A percentile compares a stretch with the other conserved stretches of the same genome.
phyloP scores from a whole-genome alignment of 495 filamentous ascomycete species.

The Monascus purpureus region DNA sequence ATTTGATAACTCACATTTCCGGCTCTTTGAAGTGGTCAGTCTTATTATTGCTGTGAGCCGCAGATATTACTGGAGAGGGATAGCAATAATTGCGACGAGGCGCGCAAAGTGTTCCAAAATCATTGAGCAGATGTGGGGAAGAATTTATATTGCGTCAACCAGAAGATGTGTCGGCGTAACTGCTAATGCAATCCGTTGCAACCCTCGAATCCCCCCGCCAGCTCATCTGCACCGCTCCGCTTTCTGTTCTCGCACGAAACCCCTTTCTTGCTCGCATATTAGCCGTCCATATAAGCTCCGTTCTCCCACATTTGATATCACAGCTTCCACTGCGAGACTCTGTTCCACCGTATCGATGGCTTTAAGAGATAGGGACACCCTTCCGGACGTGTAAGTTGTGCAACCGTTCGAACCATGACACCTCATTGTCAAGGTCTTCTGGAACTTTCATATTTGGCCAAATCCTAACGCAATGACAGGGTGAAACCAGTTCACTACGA shows the following conservation, averaged over 20 bases:
- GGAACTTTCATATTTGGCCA: too few species aligned
- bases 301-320: constrained; percentile 3
- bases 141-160: constrained; percentile 20
- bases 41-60: too few species aligned
- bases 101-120: too few species aligned
- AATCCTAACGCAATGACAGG: constrained; percentile 20
- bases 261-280: too few species aligned
- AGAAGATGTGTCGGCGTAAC: constrained; percentile 18
- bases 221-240: constrained; percentile 9
- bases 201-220: constrained; percentile 11
- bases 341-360: constrained; percentile 33
- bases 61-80: constrained; percentile 2
- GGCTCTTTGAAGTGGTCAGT: too few species aligned
- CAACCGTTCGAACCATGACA: too few species aligned
- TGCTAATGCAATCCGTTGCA: constrained; percentile 8
- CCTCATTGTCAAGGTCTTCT: too few species aligned
- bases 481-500: constrained; percentile 79
- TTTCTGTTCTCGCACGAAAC: constrained; percentile 7
- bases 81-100: not conserved
- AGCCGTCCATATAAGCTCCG: too few species aligned
- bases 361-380: constrained; percentile 33
- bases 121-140: constrained; percentile 30
- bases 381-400: constrained; percentile 36
- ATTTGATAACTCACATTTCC: too few species aligned
- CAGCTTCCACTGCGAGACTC: constrained; percentile 11